These are phyloP conservation scores for Linum lewisii DNA, from an alignment of 345 rosid species.

Conservation along the genomic window DNA sequence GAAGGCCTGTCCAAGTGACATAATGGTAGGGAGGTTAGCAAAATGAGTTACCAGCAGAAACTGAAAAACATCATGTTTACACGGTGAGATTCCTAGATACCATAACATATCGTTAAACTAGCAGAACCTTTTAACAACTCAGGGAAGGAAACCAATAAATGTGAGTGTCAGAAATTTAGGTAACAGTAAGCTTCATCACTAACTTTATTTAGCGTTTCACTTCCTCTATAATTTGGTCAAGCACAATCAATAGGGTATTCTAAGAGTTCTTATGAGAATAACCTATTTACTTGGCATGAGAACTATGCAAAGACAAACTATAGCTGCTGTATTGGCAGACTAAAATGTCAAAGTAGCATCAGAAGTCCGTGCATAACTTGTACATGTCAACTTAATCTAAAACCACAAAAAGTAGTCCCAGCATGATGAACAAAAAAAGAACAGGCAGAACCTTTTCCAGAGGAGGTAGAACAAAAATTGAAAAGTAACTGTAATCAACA, in stretches of 20 bases:
- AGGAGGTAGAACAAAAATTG: neutral
- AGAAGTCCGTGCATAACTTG: too few species aligned
- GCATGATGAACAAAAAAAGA: too few species aligned
- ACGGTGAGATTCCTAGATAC: too few species aligned
- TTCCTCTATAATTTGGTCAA: neutral
- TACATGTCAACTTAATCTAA: too few species aligned
- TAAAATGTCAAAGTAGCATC: too few species aligned
- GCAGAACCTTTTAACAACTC: too few species aligned
- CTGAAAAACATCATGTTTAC: neutral
- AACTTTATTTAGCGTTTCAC: too few species aligned
- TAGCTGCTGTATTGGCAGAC: neutral
- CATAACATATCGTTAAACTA: too few species aligned
- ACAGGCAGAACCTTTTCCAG: too few species aligned
- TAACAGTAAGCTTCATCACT: neutral
- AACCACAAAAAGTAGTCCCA: too few species aligned
- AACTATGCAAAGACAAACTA: neutral
- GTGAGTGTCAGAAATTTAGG: too few species aligned
- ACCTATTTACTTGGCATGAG: neutral
- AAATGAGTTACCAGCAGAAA: neutral
- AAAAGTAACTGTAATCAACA: neutral
- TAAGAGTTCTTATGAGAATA: neutral
- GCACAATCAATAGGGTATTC: neutral
- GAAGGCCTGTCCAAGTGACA: constrained; percentile 63
- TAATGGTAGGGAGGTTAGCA: constrained; percentile 15
- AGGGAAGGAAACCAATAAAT: too few species aligned